A percentile compares a stretch with the other conserved stretches of the same genome.
phyloP scores from a whole-genome alignment of 2,329 filamentous ascomycete genomes.

The Fusarium proliferatum region DNA sequence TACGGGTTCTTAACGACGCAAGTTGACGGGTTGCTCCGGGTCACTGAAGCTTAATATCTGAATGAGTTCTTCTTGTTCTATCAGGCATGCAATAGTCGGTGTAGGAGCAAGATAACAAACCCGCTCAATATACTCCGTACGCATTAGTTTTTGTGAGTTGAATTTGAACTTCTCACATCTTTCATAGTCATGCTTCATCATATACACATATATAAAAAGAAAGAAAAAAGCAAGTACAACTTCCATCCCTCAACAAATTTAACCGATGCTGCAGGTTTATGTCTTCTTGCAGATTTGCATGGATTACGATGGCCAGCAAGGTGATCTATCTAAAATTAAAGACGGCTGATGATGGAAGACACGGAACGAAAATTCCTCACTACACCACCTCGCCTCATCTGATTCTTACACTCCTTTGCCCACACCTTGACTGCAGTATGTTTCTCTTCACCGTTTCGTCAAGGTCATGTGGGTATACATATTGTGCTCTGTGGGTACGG shows the following conservation, averaged over 20 bases:
- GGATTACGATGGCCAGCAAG: not conserved
- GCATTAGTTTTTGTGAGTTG: not conserved
- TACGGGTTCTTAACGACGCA: conserved; percentile 19
- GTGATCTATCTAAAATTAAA: not conserved
- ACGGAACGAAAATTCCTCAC: conserved; percentile 1
- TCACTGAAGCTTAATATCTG: conserved; percentile 1
- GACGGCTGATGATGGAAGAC: not conserved
- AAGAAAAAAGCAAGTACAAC: not conserved
- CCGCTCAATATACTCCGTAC: not conserved
- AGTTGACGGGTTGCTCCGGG: conserved; percentile 19
- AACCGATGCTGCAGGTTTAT: not conserved
- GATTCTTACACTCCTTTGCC: not conserved
- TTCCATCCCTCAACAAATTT: not conserved
- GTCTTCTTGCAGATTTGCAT: conserved; percentile 4
- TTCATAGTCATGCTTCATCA: not conserved
- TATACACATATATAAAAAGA: not conserved
- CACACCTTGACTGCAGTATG: not conserved
- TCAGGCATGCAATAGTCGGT: not conserved
- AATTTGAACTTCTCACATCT: not conserved
- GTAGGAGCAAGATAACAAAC: not conserved
- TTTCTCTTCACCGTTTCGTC: conserved; percentile 28
- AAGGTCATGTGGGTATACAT: conserved; percentile 14
- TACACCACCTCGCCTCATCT: not conserved
- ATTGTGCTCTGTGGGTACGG: conserved; percentile 19
- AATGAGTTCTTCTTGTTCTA: not conserved